A percentile compares a stretch with the other conserved stretches of the same genome.
Conservation (phyloP, 140 eudicot species). For the Cichorium intybus region DNA sequence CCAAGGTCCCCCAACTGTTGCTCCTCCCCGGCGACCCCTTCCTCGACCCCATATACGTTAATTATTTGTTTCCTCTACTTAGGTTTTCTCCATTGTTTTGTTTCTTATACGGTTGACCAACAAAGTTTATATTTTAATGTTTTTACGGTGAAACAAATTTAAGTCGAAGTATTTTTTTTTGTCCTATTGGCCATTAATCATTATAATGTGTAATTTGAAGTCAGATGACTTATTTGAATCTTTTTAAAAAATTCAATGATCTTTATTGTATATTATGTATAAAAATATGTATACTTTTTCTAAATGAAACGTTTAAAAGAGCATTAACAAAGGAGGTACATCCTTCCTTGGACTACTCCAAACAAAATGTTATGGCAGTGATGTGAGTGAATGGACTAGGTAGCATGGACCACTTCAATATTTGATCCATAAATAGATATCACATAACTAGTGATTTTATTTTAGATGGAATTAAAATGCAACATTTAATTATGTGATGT, state of each 20-base stretch:
- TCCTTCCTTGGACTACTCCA: not conserved
- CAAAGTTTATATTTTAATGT: not conserved
- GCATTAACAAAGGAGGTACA: too few species aligned
- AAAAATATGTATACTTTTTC: too few species aligned
- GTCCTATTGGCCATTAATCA: not conserved
- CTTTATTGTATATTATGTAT: too few species aligned
- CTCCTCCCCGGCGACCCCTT: not conserved
- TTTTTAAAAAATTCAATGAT: too few species aligned
- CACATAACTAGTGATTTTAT: not conserved
- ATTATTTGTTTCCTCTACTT: too few species aligned
- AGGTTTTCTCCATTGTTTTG: too few species aligned
- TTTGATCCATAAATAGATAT: not conserved
- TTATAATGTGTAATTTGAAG: too few species aligned
- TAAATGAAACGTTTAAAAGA: too few species aligned
- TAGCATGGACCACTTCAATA: not conserved
- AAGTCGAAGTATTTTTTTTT: not conserved
- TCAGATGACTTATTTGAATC: not conserved
- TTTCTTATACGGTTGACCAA: not conserved
- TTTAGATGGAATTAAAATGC: too few species aligned
- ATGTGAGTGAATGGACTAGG: not conserved
- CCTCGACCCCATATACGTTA: too few species aligned
- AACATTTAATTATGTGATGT: too few species aligned
- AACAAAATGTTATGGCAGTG: not conserved
- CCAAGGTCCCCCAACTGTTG: not conserved
- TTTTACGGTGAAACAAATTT: not conserved